A percentile compares a stretch with the other conserved stretches of the same genome.
Conservation (phyloP, 495 filamentous ascomycete genomes). For the Usnea hakonensis region DNA sequence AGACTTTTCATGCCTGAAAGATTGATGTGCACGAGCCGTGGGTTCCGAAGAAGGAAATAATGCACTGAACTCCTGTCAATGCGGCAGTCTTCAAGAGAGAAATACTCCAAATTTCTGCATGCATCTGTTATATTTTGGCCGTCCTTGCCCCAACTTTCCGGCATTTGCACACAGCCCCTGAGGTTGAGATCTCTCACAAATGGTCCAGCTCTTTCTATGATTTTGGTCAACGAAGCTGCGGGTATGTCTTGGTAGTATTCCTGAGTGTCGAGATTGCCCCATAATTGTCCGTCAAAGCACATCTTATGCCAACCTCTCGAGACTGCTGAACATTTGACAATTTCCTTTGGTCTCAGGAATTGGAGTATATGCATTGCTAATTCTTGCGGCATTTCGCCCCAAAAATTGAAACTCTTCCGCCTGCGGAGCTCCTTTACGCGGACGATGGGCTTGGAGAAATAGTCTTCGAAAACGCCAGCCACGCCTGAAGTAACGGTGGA, state of each 20-base stretch:
- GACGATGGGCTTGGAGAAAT: conserved; percentile 37
- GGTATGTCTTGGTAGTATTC: conserved; percentile 84
- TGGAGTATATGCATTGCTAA: conserved; percentile 69
- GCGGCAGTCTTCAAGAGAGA: conserved; percentile 79
- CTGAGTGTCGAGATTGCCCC: conserved; percentile 75
- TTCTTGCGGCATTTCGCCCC: conserved; percentile 74
- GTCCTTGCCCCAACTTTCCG: conserved; percentile 68
- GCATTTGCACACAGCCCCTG: conserved; percentile 66
- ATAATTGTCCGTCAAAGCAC: conserved; percentile 94
- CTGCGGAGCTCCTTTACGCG: conserved; percentile 28
- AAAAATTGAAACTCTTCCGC: conserved; percentile 58
- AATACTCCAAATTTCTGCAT: conserved; percentile 79
- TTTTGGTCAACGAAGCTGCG: conserved; percentile 70
- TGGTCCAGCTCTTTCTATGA: conserved; percentile 76
- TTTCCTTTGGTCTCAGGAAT: conserved; percentile 70
- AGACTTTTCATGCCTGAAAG: conserved; percentile 71
- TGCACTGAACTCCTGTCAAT: conserved; percentile 77
- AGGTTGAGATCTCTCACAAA: conserved; percentile 88
- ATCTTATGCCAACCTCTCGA: conserved; percentile 72
- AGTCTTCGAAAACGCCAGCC: conserved; percentile 34
- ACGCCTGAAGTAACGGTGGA: conserved; percentile 19
- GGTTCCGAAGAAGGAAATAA: conserved; percentile 69
- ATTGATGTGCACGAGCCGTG: conserved; percentile 71
- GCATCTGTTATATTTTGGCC: conserved; percentile 60
- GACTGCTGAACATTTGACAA: conserved; percentile 74